A percentile compares a stretch with the other conserved stretches of the same genome.
phyloP scores from a whole-genome alignment of 2,329 filamentous ascomycete species.

The Tolypocladium endophyticum region DNA sequence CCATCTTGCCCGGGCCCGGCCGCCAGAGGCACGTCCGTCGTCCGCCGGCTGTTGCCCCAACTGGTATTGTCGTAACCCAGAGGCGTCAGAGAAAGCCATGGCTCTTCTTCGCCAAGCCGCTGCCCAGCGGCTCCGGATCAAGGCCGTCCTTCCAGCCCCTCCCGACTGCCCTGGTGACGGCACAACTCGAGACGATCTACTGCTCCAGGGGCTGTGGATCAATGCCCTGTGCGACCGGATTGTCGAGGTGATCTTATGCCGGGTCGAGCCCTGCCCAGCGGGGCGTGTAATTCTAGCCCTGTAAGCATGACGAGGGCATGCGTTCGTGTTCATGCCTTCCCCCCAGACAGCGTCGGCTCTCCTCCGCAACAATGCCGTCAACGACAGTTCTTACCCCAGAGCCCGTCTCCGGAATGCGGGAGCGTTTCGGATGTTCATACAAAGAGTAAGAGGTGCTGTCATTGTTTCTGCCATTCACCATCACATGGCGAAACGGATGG shows the following conservation, averaged over 20 bases:
- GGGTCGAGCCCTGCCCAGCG: constrained; percentile 3
- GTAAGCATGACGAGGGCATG: neutral
- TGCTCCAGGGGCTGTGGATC: constrained; percentile 15
- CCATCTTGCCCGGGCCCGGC: neutral
- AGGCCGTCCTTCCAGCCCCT: constrained; percentile 1
- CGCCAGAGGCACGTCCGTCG: neutral
- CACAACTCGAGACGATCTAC: constrained; percentile 14
- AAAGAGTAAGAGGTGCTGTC: neutral
- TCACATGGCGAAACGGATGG: too few relatives aligned
- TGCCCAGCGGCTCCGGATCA: neutral
- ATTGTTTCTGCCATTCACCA: neutral
- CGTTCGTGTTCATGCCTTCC: neutral
- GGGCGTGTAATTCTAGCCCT: neutral
- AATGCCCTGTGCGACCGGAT: constrained; percentile 32
- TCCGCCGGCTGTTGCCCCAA: neutral
- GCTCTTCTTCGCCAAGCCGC: neutral
- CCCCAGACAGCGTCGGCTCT: neutral
- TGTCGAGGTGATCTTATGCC: constrained; percentile 29
- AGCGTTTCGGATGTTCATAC: constrained; percentile 1
- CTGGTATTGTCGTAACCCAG: neutral
- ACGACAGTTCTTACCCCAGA: neutral
- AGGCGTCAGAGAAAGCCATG: neutral
- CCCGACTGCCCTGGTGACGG: neutral
- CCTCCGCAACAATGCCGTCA: neutral
- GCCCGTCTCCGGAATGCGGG: neutral